These are phyloP conservation scores for Fusarium temperatum DNA, from an alignment of 2,329 filamentous ascomycete genomes.

Conservation along the genomic window DNA sequence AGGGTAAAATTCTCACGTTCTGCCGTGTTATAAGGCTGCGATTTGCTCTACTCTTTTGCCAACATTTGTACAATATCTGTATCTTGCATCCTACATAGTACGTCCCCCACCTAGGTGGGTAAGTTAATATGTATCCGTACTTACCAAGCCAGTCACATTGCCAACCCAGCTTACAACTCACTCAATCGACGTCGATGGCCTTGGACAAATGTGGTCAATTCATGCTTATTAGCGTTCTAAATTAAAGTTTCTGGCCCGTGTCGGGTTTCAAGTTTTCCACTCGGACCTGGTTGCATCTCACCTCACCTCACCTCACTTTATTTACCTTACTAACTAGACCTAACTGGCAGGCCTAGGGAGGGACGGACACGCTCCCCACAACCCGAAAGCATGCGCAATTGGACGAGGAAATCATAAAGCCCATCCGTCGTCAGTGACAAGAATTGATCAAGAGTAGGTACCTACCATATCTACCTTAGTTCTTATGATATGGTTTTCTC, in stretches of 20 bases:
- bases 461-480: neutral
- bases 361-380: neutral
- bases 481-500: neutral
- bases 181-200: neutral
- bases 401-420: neutral
- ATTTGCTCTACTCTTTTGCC: neutral
- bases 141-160: neutral
- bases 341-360: neutral
- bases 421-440: neutral
- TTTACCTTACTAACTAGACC: neutral
- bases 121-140: neutral
- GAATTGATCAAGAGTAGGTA: neutral
- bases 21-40: neutral
- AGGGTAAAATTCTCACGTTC: neutral
- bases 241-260: neutral
- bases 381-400: neutral
- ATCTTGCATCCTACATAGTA: neutral
- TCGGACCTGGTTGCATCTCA: neutral
- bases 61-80: slow-evolving; percentile 12
- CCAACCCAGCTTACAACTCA: neutral
- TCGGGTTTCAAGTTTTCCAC: neutral
- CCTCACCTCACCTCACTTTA: neutral
- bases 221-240: neutral
- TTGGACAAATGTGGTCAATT: neutral
- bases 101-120: neutral